Conservation (phyloP, 345 rosid species). For the Xanthoceras sorbifolium region DNA sequence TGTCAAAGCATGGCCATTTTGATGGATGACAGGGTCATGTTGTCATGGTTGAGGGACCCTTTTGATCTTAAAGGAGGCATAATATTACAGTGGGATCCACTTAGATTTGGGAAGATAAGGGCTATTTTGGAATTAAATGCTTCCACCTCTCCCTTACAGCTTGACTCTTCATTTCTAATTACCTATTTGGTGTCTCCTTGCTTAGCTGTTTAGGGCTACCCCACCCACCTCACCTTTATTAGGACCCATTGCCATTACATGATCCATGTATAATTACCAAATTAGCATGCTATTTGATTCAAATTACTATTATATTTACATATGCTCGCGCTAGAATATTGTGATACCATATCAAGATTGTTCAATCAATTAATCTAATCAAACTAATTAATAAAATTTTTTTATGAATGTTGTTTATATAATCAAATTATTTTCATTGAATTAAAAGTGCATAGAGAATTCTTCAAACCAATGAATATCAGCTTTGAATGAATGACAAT, state of each 20-base stretch:
- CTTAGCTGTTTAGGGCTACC: slow-evolving; percentile 22
- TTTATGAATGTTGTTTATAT: no score
- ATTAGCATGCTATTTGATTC: neutral
- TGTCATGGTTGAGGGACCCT: slow-evolving; percentile 11
- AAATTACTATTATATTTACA: neutral
- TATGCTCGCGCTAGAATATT: no score
- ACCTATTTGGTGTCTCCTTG: neutral
- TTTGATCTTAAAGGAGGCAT: slow-evolving; percentile 1
- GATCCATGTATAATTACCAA: neutral
- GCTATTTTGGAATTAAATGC: slow-evolving; percentile 22
- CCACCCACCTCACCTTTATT: slow-evolving; percentile 6
- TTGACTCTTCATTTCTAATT: neutral
- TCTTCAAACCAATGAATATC: neutral
- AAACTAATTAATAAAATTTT: no score
- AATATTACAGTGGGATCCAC: slow-evolving; percentile 31
- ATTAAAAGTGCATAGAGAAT: no score
- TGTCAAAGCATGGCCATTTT: slow-evolving; percentile 18
- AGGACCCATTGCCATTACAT: neutral
- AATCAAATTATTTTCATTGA: no score
- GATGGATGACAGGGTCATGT: slow-evolving; percentile 9
- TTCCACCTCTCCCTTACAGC: neutral
- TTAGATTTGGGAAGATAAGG: slow-evolving; percentile 24
- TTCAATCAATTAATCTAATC: no score
- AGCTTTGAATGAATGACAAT: neutral
- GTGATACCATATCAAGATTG: no score